A percentile compares a stretch with the other conserved stretches of the same genome.
These are phyloP conservation scores for Lophium mytilinum DNA, from an alignment of 495 filamentous ascomycete species.

Conservation along the genomic window DNA sequence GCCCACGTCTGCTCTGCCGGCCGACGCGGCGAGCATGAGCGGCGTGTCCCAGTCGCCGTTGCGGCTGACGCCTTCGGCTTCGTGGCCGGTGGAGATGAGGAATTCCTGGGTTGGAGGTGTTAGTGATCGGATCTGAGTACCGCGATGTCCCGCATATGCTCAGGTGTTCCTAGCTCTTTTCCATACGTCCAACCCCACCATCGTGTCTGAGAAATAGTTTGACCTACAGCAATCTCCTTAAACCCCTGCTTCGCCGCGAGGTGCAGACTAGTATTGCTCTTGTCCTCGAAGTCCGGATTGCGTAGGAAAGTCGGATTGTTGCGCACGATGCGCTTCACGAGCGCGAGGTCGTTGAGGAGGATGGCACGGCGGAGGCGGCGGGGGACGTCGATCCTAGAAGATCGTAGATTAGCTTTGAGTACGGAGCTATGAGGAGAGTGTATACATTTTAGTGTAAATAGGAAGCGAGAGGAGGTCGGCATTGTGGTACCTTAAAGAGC, in stretches of 20 bases:
- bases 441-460: too few relatives aligned
- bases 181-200: neutral
- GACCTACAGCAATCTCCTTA: constrained; percentile 47
- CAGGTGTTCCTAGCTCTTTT: too few relatives aligned
- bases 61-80: constrained; percentile 48
- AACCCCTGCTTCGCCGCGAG: constrained; percentile 63
- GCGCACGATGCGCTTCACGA: constrained; percentile 64
- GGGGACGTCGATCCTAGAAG: constrained; percentile 32
- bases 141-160: neutral
- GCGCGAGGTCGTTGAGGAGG: constrained; percentile 56
- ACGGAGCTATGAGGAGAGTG: too few relatives aligned
- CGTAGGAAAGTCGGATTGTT: constrained; percentile 59
- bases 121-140: neutral
- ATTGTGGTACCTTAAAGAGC: too few relatives aligned
- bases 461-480: too few relatives aligned
- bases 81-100: constrained; percentile 36
- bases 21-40: constrained; percentile 43
- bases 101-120: constrained; percentile 41
- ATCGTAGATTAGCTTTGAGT: neutral
- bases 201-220: neutral
- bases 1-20: constrained; percentile 51
- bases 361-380: constrained; percentile 50
- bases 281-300: constrained; percentile 57
- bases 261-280: constrained; percentile 67
- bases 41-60: constrained; percentile 69